These are phyloP conservation scores for Scenedesmus sp. DNA, from an alignment of 163 green algal species.

Conservation along the genomic window DNA sequence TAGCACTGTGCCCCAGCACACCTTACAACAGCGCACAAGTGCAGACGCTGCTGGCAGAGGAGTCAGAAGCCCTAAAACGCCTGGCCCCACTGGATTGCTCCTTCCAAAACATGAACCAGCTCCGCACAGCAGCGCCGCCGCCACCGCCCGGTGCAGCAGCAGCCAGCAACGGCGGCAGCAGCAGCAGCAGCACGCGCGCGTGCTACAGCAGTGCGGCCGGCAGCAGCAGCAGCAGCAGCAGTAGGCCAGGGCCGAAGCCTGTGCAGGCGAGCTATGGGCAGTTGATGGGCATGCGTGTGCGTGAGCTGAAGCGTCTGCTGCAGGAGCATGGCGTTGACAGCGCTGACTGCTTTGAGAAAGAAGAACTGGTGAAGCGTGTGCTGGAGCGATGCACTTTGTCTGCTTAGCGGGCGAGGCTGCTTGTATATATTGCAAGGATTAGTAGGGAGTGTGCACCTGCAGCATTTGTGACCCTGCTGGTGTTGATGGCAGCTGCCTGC, in stretches of 20 bases:
- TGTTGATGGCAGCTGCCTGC: too few species aligned
- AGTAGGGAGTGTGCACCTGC: too few species aligned
- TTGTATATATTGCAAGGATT: too few species aligned
- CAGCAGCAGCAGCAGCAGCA: slow-evolving; percentile 38
- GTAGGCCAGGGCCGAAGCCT: slow-evolving; percentile 16
- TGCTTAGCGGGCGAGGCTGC: slow-evolving; percentile 6
- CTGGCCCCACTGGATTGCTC: slow-evolving; percentile 32
- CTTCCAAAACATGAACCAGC: slow-evolving; percentile 43
- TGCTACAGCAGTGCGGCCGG: background rate
- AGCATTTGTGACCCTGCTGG: too few species aligned
- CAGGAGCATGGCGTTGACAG: slow-evolving; percentile 53
- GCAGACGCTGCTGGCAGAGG: slow-evolving; percentile 40
- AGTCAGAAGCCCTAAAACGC: slow-evolving; percentile 1
- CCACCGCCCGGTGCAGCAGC: background rate
- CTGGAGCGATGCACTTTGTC: slow-evolving; percentile 44
- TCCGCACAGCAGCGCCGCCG: background rate
- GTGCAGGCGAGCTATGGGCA: slow-evolving; percentile 50
- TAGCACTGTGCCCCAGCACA: slow-evolving; percentile 2
- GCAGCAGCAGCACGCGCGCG: background rate
- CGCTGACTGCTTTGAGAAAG: slow-evolving; percentile 67
- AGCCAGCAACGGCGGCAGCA: slow-evolving; percentile 7
- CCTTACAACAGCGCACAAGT: slow-evolving; percentile 39
- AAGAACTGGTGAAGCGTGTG: slow-evolving; percentile 52
- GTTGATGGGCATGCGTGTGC: slow-evolving; percentile 53
- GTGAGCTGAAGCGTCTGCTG: slow-evolving; percentile 61